Evolutionary conservation across 768 basidiomycete genomes (phyloP), one percentile per base, ranked within the genome.

Genomic region (Holtermanniella nyarrowii): DNA sequence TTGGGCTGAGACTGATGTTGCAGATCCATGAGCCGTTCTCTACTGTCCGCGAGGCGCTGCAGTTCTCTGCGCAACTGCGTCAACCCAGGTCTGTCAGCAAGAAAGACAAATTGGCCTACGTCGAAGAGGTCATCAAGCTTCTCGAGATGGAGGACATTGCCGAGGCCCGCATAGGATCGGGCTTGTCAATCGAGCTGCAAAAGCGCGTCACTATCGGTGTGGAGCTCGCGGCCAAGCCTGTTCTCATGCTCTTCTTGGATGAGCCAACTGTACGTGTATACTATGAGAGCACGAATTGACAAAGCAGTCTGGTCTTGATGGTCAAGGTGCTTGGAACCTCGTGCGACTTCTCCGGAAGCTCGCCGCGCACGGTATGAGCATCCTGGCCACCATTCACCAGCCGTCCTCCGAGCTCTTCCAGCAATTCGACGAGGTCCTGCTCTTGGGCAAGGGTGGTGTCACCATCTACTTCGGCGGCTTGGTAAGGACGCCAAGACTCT

Each of bases 251-350:
- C 27, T 73, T 72, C 56, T 57, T 68, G 54, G 82, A 79, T 53
- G 73, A 74, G 49, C 64, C 63, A 1, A 69, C 67, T 25, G 31
- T 37, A 16, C 7, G 7, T 37, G 16, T 37, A 7, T 16, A 37
- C 31, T 7, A n/a, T n/a, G n/a, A n/a, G 10, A 37, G 31, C 31
- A 37, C 31, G 31, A 7, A 37, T 37, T n/a, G 31, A 7, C 16
- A 16, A 37, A 7, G 16, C 31, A 37, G 31, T 67, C 63, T 14
- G 68, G 69, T 42, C 58, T 88, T 12, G 85, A 86, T 65, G 85
- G 85, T 1, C 84, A 86, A 69, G 82, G 80, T 54, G 85, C 85
- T 3, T 85, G 83, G 82, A 82, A 81, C 1, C 85, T 88, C 55
- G 74, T 70, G 21, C 53, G 57, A 0, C 85, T 89, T 73, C 74